Evolutionary conservation across 202 grass and related monocot species (phyloP).

Genomic region (Dendrocalamus latiflorus): DNA sequence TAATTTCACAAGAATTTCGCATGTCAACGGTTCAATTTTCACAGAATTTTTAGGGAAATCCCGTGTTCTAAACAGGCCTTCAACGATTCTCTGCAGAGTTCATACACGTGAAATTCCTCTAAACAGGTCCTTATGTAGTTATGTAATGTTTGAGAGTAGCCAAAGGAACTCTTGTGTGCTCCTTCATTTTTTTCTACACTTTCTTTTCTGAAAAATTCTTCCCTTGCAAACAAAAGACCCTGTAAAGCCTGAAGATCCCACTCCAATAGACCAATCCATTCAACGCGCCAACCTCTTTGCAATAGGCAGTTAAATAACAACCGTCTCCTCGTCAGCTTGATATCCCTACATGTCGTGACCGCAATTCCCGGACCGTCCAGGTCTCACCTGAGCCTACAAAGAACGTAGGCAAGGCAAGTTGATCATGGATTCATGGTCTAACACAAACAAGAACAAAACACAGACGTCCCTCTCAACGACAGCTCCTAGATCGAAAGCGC

Average conservation of each 20-base stretch:
- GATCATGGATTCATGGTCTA: background rate
- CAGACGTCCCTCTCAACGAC: slow-evolving; percentile 16
- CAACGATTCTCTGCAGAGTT: background rate
- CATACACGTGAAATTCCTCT: background rate
- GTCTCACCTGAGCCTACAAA: background rate
- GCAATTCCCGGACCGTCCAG: slow-evolving; percentile 17
- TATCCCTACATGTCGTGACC: slow-evolving; percentile 8
- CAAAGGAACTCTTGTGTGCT: no score
- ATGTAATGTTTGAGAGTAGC: no score
- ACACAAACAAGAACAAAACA: slow-evolving; percentile 24
- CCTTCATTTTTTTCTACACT: no score
- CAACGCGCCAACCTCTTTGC: background rate
- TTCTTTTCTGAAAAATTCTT: no score
- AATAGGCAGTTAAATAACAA: slow-evolving; percentile 22
- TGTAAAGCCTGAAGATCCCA: background rate
- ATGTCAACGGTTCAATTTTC: no score
- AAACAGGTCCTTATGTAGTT: background rate
- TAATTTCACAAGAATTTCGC: no score
- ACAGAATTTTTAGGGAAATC: no score
- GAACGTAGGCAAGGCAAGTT: background rate
- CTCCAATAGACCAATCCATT: background rate
- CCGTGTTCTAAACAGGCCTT: no score
- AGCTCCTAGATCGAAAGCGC: slow-evolving; percentile 9
- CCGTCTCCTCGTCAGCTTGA: background rate
- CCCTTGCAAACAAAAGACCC: no score